phyloP scores from a whole-genome alignment of 2,329 filamentous ascomycete genomes.

The Fusarium tjaetaba region DNA sequence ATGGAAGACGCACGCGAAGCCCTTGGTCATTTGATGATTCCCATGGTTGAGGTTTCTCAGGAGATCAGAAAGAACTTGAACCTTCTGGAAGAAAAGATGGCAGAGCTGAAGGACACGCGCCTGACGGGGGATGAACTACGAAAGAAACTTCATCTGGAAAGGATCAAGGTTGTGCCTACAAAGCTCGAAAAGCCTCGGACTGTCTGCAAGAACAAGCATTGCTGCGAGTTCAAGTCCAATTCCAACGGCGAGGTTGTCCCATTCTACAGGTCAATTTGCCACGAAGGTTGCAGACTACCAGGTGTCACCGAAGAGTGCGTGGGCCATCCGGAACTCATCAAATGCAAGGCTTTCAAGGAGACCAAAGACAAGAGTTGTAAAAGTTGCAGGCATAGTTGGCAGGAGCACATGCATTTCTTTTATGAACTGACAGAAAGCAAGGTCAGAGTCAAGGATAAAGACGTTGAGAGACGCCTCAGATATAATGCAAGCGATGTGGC shows the following conservation, averaged over 20 bases:
- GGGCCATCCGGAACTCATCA: background rate
- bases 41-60: slow-evolving; percentile 30
- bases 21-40: slow-evolving; percentile 13
- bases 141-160: slow-evolving; percentile 5
- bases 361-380: background rate
- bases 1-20: slow-evolving; percentile 23
- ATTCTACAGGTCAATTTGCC: slow-evolving; percentile 29
- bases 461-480: background rate
- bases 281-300: slow-evolving; percentile 9
- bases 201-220: slow-evolving; percentile 14
- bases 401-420: slow-evolving; percentile 19
- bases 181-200: slow-evolving; percentile 14
- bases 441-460: slow-evolving; percentile 1
- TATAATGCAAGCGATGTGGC: slow-evolving; percentile 3
- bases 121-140: background rate
- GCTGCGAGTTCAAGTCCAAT: slow-evolving; percentile 17
- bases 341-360: background rate
- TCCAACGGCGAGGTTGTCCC: background rate
- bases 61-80: slow-evolving; percentile 11
- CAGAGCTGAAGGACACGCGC: slow-evolving; percentile 1
- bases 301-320: slow-evolving; percentile 4
- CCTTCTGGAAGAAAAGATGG: background rate
- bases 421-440: slow-evolving; percentile 10
- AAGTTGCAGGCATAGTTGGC: slow-evolving; percentile 13
- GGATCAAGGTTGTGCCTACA: background rate